These are phyloP conservation scores for Pyrenochaeta sp. DNA, from an alignment of 2,329 filamentous ascomycete genomes.

Conservation along the genomic window DNA sequence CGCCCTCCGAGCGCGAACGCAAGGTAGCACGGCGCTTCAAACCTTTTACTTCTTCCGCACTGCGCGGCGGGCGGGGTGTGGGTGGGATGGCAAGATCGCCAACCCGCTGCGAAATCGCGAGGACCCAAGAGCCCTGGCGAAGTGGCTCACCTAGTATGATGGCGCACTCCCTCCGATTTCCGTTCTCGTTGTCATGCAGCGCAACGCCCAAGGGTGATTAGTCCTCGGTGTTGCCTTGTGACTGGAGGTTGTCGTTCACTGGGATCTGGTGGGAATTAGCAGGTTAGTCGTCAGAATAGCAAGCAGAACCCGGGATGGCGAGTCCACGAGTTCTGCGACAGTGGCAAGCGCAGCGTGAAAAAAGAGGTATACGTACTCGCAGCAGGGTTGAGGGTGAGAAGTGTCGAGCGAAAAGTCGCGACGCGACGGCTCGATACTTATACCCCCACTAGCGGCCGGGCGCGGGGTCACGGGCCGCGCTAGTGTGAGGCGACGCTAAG, in stretches of 20 bases:
- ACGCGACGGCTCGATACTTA: constrained; percentile 13
- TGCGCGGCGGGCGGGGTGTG: constrained; percentile 36
- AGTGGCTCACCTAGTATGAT: constrained; percentile 32
- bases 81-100: constrained; percentile 4
- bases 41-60: constrained; percentile 43
- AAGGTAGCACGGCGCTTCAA: constrained; percentile 36
- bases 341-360: not conserved
- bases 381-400: constrained; percentile 33
- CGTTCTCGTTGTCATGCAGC: constrained; percentile 43
- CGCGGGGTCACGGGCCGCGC: constrained; percentile 27
- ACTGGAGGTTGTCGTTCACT: constrained; percentile 36
- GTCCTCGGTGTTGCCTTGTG: constrained; percentile 30
- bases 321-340: not conserved
- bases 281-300: too few species aligned
- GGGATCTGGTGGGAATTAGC: constrained; percentile 30
- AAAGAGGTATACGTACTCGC: constrained; percentile 28
- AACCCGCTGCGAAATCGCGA: constrained; percentile 18
- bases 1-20: constrained; percentile 20
- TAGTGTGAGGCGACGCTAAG: constrained; percentile 7
- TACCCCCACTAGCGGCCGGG: constrained; percentile 3
- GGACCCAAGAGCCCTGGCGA: too few species aligned
- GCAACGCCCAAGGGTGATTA: constrained; percentile 30
- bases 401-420: constrained; percentile 18
- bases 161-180: constrained; percentile 45
- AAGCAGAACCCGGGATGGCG: too few species aligned